Evolutionary conservation across 352 stramenopile genomes (phyloP).

Genomic region (Hyaloperonospora arabidopsidis): DNA sequence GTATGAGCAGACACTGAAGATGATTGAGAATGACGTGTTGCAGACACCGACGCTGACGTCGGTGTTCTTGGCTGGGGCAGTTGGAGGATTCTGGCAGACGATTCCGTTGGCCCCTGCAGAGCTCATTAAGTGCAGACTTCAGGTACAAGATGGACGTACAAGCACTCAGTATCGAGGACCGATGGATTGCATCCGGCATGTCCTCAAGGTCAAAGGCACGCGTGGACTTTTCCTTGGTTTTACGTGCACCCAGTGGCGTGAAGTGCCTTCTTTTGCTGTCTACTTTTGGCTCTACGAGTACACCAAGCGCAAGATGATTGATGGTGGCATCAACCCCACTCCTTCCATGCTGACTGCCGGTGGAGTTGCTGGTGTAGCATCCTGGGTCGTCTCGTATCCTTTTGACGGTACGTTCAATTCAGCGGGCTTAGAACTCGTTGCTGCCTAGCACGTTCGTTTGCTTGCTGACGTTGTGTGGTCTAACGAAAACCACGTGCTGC

Average conservation of each 20-base stretch:
- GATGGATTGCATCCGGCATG: slow-evolving; percentile 68
- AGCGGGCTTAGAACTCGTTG: not conserved
- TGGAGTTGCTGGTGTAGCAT: slow-evolving; percentile 64
- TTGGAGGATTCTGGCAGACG: slow-evolving; percentile 75
- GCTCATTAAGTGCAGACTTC: slow-evolving; percentile 77
- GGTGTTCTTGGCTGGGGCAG: slow-evolving; percentile 56
- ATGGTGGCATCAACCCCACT: slow-evolving; percentile 40
- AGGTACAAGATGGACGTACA: slow-evolving; percentile 59
- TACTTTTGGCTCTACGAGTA: slow-evolving; percentile 84
- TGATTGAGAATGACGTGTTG: slow-evolving; percentile 44
- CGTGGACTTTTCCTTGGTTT: slow-evolving; percentile 69
- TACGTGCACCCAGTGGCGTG: slow-evolving; percentile 60
- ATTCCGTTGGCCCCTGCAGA: slow-evolving; percentile 67
- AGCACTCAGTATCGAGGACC: slow-evolving; percentile 55
- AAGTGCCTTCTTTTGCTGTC: slow-evolving; percentile 75
- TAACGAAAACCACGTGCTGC: too few species aligned
- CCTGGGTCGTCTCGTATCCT: slow-evolving; percentile 76
- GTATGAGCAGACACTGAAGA: slow-evolving; percentile 63
- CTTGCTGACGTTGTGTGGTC: too few species aligned
- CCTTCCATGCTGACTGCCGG: slow-evolving; percentile 78
- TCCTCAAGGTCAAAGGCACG: slow-evolving; percentile 51
- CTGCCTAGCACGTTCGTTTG: slow-evolving; percentile 8
- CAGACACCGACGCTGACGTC: slow-evolving; percentile 50
- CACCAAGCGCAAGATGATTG: slow-evolving; percentile 64
- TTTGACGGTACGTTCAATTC: slow-evolving; percentile 49